These are phyloP conservation scores for Beta vulgaris DNA, from an alignment of 148 eudicot species.

Conservation along the genomic window DNA sequence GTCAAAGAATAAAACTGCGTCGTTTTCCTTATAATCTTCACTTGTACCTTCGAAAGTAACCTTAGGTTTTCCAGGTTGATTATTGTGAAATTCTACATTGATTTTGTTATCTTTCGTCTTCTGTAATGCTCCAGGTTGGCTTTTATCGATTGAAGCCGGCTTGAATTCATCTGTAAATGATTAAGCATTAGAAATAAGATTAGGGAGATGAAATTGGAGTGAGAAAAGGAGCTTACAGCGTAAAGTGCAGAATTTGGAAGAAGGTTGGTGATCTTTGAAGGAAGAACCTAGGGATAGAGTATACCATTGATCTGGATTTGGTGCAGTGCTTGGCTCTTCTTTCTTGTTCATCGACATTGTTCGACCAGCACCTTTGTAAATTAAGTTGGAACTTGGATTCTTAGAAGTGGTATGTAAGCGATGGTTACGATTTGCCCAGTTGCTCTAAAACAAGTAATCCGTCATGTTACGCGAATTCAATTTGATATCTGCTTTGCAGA, in stretches of 20 bases:
- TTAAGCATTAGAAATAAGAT: background rate
- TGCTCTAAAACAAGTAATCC: too few relatives aligned
- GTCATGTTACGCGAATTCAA: background rate
- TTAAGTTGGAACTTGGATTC: too few relatives aligned
- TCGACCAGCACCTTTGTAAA: too few relatives aligned
- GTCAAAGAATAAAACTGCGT: conserved; percentile 89
- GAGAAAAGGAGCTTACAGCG: conserved; percentile 47
- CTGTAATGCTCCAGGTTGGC: conserved; percentile 68
- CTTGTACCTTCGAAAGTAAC: conserved; percentile 72
- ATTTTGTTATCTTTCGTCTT: conserved; percentile 80
- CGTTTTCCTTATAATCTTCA: conserved; percentile 88
- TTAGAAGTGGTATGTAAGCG: too few relatives aligned
- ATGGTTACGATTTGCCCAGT: too few relatives aligned
- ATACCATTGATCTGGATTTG: conserved; percentile 78
- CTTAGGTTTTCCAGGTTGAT: conserved; percentile 79
- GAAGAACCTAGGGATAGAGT: conserved; percentile 80
- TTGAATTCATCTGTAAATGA: conserved; percentile 72
- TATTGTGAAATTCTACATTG: conserved; percentile 68
- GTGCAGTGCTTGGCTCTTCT: conserved; percentile 65
- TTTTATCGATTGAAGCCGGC: conserved; percentile 92
- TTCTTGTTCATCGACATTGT: conserved; percentile 31
- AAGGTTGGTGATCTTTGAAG: conserved; percentile 69
- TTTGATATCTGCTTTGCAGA: background rate
- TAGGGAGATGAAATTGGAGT: background rate
- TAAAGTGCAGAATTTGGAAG: conserved; percentile 87